Conservation (phyloP, 306 rosid species). For the Rosa multiflora region DNA sequence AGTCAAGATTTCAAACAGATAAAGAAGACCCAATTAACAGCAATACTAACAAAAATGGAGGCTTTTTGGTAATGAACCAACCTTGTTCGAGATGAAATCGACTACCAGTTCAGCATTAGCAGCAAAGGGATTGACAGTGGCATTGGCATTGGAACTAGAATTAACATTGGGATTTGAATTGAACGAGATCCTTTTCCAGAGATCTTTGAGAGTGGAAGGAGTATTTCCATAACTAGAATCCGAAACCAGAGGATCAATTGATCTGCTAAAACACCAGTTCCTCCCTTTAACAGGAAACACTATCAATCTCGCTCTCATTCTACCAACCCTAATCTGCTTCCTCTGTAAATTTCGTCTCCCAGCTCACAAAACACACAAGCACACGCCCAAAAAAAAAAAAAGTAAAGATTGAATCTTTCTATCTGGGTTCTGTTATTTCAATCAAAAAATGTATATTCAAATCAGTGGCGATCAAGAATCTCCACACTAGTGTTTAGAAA, state of each 20-base stretch:
- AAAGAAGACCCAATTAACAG: neutral
- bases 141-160: constrained; percentile 36
- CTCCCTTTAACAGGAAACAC: constrained; percentile 85
- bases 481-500: neutral
- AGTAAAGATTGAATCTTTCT: constrained; percentile 8
- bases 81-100: constrained; percentile 72
- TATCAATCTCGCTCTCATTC: constrained; percentile 81
- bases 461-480: neutral
- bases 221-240: constrained; percentile 38
- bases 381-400: neutral
- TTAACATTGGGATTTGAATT: constrained; percentile 43
- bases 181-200: constrained; percentile 45
- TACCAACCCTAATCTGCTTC: neutral
- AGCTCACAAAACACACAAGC: neutral
- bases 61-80: neutral
- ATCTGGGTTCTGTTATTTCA: neutral
- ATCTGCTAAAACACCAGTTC: constrained; percentile 82
- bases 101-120: constrained; percentile 60
- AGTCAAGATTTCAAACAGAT: neutral
- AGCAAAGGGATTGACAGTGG: constrained; percentile 37
- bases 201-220: constrained; percentile 60
- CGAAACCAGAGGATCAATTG: constrained; percentile 43
- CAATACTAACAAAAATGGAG: neutral
- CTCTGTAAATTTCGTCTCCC: neutral
- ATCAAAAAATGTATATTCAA: neutral